These are phyloP conservation scores for Pleodorina starrii DNA, from an alignment of 139 green algal genomes.

Conservation along the genomic window DNA sequence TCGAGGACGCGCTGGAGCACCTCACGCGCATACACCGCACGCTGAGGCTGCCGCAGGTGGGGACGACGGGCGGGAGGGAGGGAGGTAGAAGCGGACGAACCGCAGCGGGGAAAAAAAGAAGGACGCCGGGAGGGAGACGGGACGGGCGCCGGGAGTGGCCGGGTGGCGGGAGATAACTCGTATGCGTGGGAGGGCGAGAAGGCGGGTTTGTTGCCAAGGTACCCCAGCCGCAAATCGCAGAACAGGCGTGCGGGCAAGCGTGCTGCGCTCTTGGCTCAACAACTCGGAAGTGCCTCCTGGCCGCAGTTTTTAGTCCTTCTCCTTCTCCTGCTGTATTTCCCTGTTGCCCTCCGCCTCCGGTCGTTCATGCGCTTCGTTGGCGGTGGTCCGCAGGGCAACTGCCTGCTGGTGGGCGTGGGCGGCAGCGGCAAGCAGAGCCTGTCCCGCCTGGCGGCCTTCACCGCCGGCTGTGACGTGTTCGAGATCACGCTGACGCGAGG, in stretches of 20 bases:
- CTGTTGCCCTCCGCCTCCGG: not conserved
- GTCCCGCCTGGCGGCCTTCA: conserved; percentile 70
- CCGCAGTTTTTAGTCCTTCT: not conserved
- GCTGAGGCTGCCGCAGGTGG: conserved; percentile 76
- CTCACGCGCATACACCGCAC: conserved; percentile 85
- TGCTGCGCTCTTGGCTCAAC: no score
- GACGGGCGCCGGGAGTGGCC: no score
- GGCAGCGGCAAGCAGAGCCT: conserved; percentile 89
- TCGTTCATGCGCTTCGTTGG: no score
- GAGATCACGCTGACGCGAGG: conserved; percentile 90
- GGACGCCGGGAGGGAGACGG: no score
- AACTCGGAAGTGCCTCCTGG: no score
- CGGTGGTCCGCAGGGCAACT: conserved; percentile 76
- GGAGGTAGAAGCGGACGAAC: no score
- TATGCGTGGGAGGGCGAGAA: no score
- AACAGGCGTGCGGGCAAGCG: no score
- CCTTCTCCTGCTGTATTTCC: not conserved
- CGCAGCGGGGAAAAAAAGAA: no score
- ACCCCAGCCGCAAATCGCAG: no score
- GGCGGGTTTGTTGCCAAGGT: no score
- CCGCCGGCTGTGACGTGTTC: conserved; percentile 83
- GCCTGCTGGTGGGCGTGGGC: conserved; percentile 90
- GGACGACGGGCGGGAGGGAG: conserved; percentile 44
- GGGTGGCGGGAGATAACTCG: no score
- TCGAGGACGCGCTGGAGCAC: conserved; percentile 91